Conservation (phyloP, 352 stramenopile genomes). For the Pythium biforme region DNA sequence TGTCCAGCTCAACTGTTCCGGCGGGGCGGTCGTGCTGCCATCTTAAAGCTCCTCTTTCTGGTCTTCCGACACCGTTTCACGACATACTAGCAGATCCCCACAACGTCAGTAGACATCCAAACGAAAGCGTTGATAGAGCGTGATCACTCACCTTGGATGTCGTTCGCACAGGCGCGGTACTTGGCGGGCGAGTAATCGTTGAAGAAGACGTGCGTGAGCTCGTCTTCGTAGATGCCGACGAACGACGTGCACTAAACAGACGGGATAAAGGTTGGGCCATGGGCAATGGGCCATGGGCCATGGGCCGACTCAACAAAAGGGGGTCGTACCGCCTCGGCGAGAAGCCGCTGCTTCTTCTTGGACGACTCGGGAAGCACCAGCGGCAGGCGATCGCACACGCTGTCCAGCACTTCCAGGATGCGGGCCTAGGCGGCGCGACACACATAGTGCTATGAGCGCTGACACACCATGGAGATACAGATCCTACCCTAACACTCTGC, state of each 20-base stretch:
- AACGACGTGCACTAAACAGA: slow-evolving; percentile 84
- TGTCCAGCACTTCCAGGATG: slow-evolving; percentile 84
- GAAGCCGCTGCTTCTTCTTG: slow-evolving; percentile 56
- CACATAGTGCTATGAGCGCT: no score
- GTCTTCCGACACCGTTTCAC: background rate
- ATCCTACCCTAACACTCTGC: background rate
- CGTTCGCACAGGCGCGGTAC: slow-evolving; percentile 50
- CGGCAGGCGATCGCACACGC: slow-evolving; percentile 57
- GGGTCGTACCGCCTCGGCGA: slow-evolving; percentile 52
- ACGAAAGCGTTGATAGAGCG: no score
- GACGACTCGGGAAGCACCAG: slow-evolving; percentile 36
- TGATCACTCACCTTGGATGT: slow-evolving; percentile 23
- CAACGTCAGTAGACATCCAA: no score
- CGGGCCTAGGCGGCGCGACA: slow-evolving; percentile 44
- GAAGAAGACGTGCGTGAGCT: slow-evolving; percentile 76
- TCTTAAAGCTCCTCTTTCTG: slow-evolving; percentile 47
- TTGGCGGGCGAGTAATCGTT: slow-evolving; percentile 70
- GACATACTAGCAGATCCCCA: slow-evolving; percentile 13
- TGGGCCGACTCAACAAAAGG: no score
- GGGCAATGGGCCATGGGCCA: no score
- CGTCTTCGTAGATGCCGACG: slow-evolving; percentile 75
- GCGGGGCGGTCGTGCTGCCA: no score
- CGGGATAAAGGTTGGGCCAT: no score
- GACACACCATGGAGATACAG: no score
- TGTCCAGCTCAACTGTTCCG: no score